Base-by-base conservation (phyloP, 2,329 filamentous ascomycete species). In the Aspergillus candidus region DNA sequence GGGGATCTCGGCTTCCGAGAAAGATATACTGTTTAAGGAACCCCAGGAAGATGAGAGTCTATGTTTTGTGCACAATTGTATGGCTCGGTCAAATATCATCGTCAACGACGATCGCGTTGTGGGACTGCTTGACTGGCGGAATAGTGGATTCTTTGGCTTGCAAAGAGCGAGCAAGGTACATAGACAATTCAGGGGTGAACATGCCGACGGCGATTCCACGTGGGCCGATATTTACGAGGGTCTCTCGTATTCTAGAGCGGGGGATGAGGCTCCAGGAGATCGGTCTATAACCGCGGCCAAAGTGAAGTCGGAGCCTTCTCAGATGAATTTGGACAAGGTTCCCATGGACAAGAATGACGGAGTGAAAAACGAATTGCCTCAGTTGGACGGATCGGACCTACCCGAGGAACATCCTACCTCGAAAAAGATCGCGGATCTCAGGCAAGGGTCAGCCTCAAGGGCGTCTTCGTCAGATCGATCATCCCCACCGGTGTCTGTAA, bases 341-440 rank as follows among this genome's bases (percentile, higher is more conserved):
- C 60, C 65, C 4, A 29, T 41, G 11, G 54, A 48, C 36, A 50
- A 59, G 11, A 57, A 63, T 14, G 35, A 52, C 11, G 62, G 65
- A 5, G 50, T 45, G n/a, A 61, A 56, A 35, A 51, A 56, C 12
- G 32, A 41, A 11, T 42, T 58, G 14, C 33, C 46, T n/a, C 54
- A 55, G 6, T 31, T 59, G 2, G 62, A 66, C 38, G 61, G 61
- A 6, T 18, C 49, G 6, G 49, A 50, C 14, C 31, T 43, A 13
- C 38, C 41, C 4, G 52, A 57, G 11, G 63, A 66, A 27, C 52
- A 60, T 31, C 63, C 62, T 6, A 69, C 67, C 1, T 67, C 66
- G 0, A 71, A 65, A 38, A 67, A 65, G 37, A 56, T 71, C 14
- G 55, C 59, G 11, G 62, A 63, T 34, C 58, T 70, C n/a, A 71